A percentile compares a stretch with the other conserved stretches of the same genome.
Evolutionary conservation across 805 yeast species (phyloP).

Genomic region (Metschnikowia vanudenii): DNA sequence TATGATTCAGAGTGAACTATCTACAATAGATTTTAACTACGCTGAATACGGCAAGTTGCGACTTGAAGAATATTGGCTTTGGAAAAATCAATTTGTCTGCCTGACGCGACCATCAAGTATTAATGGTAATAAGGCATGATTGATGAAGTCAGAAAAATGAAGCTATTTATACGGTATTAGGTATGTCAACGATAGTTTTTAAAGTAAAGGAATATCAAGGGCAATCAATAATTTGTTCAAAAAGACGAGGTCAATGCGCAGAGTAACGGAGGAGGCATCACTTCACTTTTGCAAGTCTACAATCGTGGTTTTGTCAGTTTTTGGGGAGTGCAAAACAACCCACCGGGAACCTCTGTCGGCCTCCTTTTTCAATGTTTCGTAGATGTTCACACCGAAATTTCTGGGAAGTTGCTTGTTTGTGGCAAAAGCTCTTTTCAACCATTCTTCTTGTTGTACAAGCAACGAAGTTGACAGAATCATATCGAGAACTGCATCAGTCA

Average conservation of each 20-base stretch:
- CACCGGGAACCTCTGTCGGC: conserved; percentile 66
- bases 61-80: conserved; percentile 64
- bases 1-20: conserved; percentile 65
- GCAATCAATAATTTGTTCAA: background rate
- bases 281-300: conserved; percentile 28
- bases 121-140: background rate
- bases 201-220: too few species aligned
- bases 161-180: background rate
- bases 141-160: background rate
- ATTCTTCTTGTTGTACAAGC: conserved; percentile 68
- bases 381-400: conserved; percentile 74
- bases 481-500: conserved; percentile 78
- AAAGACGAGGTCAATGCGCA: background rate
- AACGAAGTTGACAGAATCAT: conserved; percentile 77
- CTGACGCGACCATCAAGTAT: background rate
- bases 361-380: conserved; percentile 71
- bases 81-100: conserved; percentile 45
- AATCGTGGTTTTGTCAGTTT: conserved; percentile 59
- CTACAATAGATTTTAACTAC: conserved; percentile 72
- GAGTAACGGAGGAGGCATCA: background rate
- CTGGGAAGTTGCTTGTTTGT: conserved; percentile 73
- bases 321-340: conserved; percentile 78
- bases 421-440: conserved; percentile 81
- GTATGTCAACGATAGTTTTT: too few species aligned
- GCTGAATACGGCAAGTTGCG: conserved; percentile 57